Conservation (phyloP, 768 basidiomycete species). For the Tephrocybe rancida region DNA sequence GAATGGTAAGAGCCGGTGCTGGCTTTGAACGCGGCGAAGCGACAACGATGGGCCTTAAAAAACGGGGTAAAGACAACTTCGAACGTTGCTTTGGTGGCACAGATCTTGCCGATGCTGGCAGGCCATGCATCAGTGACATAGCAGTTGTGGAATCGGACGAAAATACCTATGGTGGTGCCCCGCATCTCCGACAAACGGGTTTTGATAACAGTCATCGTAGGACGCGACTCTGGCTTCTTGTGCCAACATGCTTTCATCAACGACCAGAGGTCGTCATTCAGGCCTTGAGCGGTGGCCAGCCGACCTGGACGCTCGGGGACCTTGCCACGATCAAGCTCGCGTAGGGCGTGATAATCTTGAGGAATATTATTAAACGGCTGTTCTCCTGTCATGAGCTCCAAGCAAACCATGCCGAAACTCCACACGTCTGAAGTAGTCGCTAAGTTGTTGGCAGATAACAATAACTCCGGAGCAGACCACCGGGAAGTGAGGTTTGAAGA, state of each 20-base stretch:
- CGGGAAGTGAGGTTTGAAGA: conserved; percentile 32
- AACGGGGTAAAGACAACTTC: not conserved
- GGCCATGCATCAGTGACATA: not conserved
- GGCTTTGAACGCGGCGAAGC: too few relatives aligned
- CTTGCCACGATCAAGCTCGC: conserved; percentile 34
- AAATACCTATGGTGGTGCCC: not conserved
- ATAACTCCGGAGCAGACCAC: conserved; percentile 44
- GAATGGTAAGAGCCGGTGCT: not conserved
- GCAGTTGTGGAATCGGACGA: not conserved
- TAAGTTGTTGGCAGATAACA: conserved; percentile 26
- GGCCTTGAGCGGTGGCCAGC: conserved; percentile 24
- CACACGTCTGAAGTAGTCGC: conserved; percentile 47
- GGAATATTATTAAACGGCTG: conserved; percentile 35
- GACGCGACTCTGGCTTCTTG: conserved; percentile 37
- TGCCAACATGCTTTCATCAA: conserved; percentile 47
- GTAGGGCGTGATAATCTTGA: conserved; percentile 35
- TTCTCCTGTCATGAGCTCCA: conserved; percentile 47
- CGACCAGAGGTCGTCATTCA: conserved; percentile 43
- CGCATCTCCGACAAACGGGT: conserved; percentile 24
- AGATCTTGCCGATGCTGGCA: not conserved
- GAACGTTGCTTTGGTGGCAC: conserved; percentile 7
- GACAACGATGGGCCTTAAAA: not conserved
- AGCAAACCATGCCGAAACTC: conserved; percentile 50
- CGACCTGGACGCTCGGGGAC: conserved; percentile 39
- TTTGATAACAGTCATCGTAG: conserved; percentile 38